Evolutionary conservation across 805 yeast species (phyloP), one percentile per base, ranked within the genome.

Genomic region (Candida peoriensis): DNA sequence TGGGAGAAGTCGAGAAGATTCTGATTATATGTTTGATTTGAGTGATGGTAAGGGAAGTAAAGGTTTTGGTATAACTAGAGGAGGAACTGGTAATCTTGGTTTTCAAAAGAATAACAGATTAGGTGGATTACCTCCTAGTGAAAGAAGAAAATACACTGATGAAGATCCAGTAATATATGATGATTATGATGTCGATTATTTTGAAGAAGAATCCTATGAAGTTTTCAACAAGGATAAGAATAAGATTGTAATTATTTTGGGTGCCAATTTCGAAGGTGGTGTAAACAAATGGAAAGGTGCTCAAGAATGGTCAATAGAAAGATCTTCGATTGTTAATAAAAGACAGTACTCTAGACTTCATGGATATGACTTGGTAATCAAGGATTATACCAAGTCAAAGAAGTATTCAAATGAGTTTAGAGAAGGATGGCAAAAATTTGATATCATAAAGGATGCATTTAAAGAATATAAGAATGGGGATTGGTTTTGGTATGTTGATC

Each of bases 381-480:
- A 60, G 44, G 72, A 70, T 39, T 57, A 64, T 53, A 68, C 72
- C 20, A 61, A 61, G 43, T 61, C 66, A 41, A 71, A 69, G 46
- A 54, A 68, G 32, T 71, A 71, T 45, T 68, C 71, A 30, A 69
- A 69, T 50, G 75, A 70, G 35, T 62, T 62, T 53, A 59, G 76
- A 41, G 69, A 64, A 49, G 68, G 68, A 4, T 64, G 70, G 70
- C 68, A 62, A 42, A 64, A 64, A 39, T 57, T 63, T 27, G 70
- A 65, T 39, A 39, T 54, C 19, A 39, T 65, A 20, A 51, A 61
- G 26, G 55, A 48, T 20, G 56, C 58, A 2, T 58, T 65, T 61
- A 57, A 55, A 33, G 55, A 61, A 32, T 44, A 52, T n/a, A 24
- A 46, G 2, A 25, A 42, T 14, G 57, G 58, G 9, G 55, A 52